Percentiles rank a stretch among this genome's conserved stretches.
Conservation (phyloP, 768 basidiomycete genomes). For the Tremella fuciformis region DNA sequence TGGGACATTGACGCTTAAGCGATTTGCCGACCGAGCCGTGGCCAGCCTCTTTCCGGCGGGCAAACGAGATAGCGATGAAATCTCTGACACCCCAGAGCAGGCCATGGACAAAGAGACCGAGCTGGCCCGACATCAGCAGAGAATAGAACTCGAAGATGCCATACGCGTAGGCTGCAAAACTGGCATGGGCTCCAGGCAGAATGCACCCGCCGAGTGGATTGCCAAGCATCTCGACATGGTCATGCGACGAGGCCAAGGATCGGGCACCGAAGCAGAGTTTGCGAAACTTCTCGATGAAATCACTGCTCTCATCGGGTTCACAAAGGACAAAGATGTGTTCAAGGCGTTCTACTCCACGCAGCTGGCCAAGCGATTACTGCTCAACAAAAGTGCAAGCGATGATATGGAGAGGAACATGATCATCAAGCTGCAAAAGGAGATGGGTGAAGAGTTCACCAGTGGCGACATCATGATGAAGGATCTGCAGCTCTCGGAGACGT, state of each 20-base stretch:
- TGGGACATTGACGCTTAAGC: constrained; percentile 39
- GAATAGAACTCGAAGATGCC: constrained; percentile 43
- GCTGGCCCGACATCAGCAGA: constrained; percentile 4
- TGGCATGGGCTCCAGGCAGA: constrained; percentile 48
- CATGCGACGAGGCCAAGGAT: constrained; percentile 81
- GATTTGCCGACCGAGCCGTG: constrained; percentile 42
- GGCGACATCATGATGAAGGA: constrained; percentile 96
- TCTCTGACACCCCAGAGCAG: not conserved
- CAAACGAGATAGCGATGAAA: constrained; percentile 8
- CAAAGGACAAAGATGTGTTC: constrained; percentile 94
- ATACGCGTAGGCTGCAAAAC: constrained; percentile 43
- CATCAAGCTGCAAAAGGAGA: constrained; percentile 76
- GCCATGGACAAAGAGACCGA: not conserved
- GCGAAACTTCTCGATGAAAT: constrained; percentile 88
- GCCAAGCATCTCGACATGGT: constrained; percentile 84
- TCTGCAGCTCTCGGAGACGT: constrained; percentile 57
- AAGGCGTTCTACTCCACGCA: constrained; percentile 96
- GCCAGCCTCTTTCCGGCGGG: constrained; percentile 22
- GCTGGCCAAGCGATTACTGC: constrained; percentile 85
- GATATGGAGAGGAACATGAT: constrained; percentile 87
- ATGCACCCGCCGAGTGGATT: constrained; percentile 51
- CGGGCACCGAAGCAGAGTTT: constrained; percentile 75
- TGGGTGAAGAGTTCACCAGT: constrained; percentile 91
- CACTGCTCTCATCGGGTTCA: constrained; percentile 88
- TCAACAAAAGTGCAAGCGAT: constrained; percentile 87